These are phyloP conservation scores for Pseudogymnoascus sp. DNA, from an alignment of 2,329 filamentous ascomycete genomes.

Conservation along the genomic window DNA sequence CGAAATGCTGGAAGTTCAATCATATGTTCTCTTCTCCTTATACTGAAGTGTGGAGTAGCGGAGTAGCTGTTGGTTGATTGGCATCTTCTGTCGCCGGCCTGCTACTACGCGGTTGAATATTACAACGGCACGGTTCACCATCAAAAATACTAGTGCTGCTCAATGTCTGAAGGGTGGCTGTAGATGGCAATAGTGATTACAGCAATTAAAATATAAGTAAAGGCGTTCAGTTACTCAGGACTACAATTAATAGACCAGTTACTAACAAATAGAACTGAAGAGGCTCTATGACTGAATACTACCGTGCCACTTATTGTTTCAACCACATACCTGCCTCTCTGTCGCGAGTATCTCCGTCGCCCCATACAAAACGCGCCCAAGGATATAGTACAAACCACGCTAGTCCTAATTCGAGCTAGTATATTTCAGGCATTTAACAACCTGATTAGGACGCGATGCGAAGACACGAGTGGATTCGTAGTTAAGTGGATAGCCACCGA, in stretches of 20 bases:
- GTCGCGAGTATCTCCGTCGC: not conserved
- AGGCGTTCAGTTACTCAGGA: too few species aligned
- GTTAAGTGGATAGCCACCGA: not conserved
- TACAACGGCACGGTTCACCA: too few species aligned
- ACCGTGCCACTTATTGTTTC: too few species aligned
- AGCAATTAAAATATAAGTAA: too few species aligned
- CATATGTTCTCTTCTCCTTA: not conserved
- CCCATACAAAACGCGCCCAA: conserved; percentile 1
- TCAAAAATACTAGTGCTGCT: too few species aligned
- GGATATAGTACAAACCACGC: not conserved
- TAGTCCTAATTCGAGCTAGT: not conserved
- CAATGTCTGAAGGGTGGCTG: too few species aligned
- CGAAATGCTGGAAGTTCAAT: not conserved
- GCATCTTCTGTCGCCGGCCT: not conserved
- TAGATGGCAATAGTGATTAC: too few species aligned
- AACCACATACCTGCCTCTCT: too few species aligned
- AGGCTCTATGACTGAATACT: too few species aligned
- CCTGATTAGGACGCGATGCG: not conserved
- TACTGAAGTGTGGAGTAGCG: not conserved
- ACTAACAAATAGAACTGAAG: too few species aligned
- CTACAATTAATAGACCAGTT: too few species aligned
- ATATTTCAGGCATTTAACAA: not conserved
- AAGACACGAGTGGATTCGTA: conserved; percentile 6
- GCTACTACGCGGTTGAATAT: too few species aligned
- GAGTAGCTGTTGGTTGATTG: not conserved